Conservation (phyloP, 257 asterid species). For the Eustoma russellianum region DNA sequence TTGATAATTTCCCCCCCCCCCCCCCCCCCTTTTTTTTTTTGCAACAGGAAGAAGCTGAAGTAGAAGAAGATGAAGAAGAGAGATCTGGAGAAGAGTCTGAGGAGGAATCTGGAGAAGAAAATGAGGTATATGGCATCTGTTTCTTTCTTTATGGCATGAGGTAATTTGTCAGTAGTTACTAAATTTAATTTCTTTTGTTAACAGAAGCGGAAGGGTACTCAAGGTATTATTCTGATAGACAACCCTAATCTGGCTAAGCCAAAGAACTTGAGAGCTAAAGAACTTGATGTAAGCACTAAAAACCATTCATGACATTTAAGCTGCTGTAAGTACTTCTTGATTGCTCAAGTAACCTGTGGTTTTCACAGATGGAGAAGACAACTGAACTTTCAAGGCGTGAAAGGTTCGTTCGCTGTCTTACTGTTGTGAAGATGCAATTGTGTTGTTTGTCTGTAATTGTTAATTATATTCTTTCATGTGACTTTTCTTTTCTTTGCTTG, state of each 20-base stretch:
- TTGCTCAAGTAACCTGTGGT: conserved; percentile 7
- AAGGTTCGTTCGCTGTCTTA: conserved; percentile 36
- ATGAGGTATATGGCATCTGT: conserved; percentile 25
- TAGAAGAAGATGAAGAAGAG: conserved; percentile 55
- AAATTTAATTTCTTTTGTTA: conserved; percentile 6
- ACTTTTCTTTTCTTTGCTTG: too few relatives aligned
- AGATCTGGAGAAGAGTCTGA: conserved; percentile 64
- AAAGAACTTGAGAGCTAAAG: conserved; percentile 77
- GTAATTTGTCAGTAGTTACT: too few relatives aligned
- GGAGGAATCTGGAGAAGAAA: conserved; percentile 59
- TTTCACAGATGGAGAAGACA: conserved; percentile 71
- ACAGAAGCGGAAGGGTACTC: conserved; percentile 71
- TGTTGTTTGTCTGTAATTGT: background rate
- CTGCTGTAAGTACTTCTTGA: background rate
- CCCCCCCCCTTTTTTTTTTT: conserved; percentile 9
- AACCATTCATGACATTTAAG: background rate
- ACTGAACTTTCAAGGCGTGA: conserved; percentile 89
- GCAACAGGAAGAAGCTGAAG: conserved; percentile 55
- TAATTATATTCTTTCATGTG: background rate
- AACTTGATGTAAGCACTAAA: conserved; percentile 53
- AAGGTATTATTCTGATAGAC: conserved; percentile 70
- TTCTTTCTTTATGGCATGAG: background rate
- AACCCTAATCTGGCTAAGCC: conserved; percentile 79
- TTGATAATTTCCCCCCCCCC: background rate
- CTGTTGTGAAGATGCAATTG: background rate